Evolutionary conservation across 2,329 filamentous ascomycete genomes (phyloP).

Genomic region (Tolypocladium amazonense): DNA sequence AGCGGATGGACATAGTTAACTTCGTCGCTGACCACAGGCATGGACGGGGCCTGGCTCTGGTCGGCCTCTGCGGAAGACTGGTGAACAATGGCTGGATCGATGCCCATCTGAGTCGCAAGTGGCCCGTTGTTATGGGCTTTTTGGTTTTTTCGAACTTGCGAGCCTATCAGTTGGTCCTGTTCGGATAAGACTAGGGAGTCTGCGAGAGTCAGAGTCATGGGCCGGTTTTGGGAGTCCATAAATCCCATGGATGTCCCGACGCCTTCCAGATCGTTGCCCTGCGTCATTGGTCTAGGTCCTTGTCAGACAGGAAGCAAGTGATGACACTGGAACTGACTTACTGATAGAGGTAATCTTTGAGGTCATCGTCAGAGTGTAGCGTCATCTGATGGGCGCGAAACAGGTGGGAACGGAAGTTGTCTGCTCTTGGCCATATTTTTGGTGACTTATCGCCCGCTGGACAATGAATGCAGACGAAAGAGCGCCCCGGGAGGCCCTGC

Average conservation of each 20-base stretch:
- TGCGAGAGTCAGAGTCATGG: conserved; percentile 4
- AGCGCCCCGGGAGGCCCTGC: conserved; percentile 15
- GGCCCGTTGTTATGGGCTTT: neutral
- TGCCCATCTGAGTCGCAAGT: neutral
- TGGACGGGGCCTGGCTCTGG: neutral
- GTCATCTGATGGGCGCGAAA: conserved; percentile 48
- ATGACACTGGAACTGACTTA: neutral
- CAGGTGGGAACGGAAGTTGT: conserved; percentile 81
- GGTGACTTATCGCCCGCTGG: conserved; percentile 9
- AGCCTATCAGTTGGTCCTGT: neutral
- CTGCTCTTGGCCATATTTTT: conserved; percentile 70
- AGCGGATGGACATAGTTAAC: neutral
- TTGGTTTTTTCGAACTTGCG: neutral
- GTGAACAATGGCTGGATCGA: neutral
- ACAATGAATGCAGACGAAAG: conserved; percentile 1
- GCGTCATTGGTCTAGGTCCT: neutral
- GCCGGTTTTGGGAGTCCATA: conserved; percentile 6
- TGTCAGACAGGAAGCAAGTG: neutral
- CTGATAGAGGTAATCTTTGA: conserved; percentile 22
- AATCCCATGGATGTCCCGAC: conserved; percentile 15
- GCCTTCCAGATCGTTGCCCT: conserved; percentile 5
- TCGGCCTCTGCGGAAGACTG: neutral
- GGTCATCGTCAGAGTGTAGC: conserved; percentile 24
- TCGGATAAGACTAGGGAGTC: conserved; percentile 5
- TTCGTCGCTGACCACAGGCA: neutral